Base-by-base conservation (phyloP, 306 rosid species). In the Acacia melanoxylon region DNA sequence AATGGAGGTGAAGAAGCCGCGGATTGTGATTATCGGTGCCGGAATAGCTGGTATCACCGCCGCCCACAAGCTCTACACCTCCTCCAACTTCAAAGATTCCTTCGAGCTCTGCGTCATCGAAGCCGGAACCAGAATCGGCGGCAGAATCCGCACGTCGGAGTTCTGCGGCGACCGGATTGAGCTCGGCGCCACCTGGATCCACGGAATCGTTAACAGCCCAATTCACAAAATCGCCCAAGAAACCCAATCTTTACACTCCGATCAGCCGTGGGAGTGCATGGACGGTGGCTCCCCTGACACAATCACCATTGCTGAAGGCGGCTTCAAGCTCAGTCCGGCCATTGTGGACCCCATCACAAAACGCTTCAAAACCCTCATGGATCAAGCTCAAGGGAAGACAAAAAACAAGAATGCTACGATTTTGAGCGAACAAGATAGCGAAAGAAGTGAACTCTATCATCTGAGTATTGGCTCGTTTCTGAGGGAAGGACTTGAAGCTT, bases 141-240 rank as follows among this genome's bases (percentile, higher is more conserved):
- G 99, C 69, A 90, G 99, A 90, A 93, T 95, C 70, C 87, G 86
- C 90, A 91, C 98, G 25, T 88, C 92, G 0, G 98, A 93, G 90
- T 95, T 95, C 62, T 94, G 95, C 77, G 97, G 99, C 54, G 97
- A 92, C 91, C 77, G 85, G 54, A 89, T 95, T 78, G 99, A 95
- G 91, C 91, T 93, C 92, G 99, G 99, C 16, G 99, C 99, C 51
- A 95, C 99, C 37, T 95, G 99, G 99, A 95, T 95, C 92, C 99
- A 95, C 79, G 99, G 99, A 76, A 95, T 91, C 86, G 92, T 87
- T 14, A 97, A 93, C 59, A 95, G 99, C 78, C 99, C 99, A 52
- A 77, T 95, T 79, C 87, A 93, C 85, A 81, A 88, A 77, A 92
- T 95, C 33, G 99, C 99, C 58, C 83, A 86, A 25, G 87, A 92